Evolutionary conservation across 257 asterid genomes (phyloP), one percentile per base, ranked within the genome.

Genomic region (Przewalskia tangutica): DNA sequence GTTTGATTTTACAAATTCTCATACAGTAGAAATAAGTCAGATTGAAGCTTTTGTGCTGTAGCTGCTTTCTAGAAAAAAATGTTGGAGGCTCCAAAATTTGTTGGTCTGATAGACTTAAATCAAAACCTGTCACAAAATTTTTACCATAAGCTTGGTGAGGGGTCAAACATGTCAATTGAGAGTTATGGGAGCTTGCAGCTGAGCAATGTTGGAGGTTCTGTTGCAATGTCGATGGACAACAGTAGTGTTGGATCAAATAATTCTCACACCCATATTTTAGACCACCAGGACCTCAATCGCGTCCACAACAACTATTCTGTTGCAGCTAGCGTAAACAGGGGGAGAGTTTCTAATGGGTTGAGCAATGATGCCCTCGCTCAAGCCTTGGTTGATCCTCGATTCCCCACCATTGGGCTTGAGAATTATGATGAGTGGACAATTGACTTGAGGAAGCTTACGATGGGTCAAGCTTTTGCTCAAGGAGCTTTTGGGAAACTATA

Each of bases 401-500:
- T 80, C 82, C 97, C 95, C 18, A 92, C 97, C 8, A 93, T 91
- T 83, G 99, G 98, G 80, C 99, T 94, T 82, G 95, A 92, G 53
- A 82, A 90, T 86, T 94, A 91, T 78, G 93, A 93, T 7, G 98
- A 94, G 51, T 93, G 98, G 99, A 93, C 95, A 4, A 91, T 95
- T 84, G 98, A 95, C 88, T 79, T 95, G 90, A 86, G 97, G 90
- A 95, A 89, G 90, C 99, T 95, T 80, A 90, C 89, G 85, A 94
- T 95, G 97, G 99, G 99, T 14, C 91, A 93, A 1, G 98, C 99
- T 51, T 95, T 95, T 82, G 99, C 99, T 71, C 97, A 95, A 83
- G 99, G 98, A 60, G 98, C 98, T 83, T 95, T 95, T 80, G 99
- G 99, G 6, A 95, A 95, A 85, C 97, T 95, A 82, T 92, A 95